Base-by-base conservation (phyloP, 2,329 filamentous ascomycete species). In the Colletotrichum lindemuthianum region DNA sequence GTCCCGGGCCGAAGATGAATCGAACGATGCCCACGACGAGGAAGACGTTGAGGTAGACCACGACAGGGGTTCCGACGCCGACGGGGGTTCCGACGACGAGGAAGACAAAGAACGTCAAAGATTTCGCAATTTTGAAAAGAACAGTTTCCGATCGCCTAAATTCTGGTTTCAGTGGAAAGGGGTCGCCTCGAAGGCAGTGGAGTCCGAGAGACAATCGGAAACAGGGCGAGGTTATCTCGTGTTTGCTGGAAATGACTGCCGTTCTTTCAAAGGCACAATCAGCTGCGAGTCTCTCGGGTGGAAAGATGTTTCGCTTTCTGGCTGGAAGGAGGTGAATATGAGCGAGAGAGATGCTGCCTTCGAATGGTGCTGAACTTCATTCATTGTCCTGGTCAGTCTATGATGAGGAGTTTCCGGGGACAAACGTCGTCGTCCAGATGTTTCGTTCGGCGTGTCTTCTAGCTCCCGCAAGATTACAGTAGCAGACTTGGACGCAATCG, bases 101-200 rank as follows among this genome's bases (percentile, higher is more conserved):
- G 51, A 50, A 13, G 0, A 9, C 12, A 58, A n/a, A 5, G 56
- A 65, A 10, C 36, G n/a, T 8, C n/a, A 5, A 4, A 36, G 58
- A 13, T 63, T 65, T 15, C 16, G 41, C 1, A 56, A 16, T 5
- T 65, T 65, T 4, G 63, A 65, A 33, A 65, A 65, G 47, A 65
- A 63, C 32, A 65, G 63, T 37, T 65, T 65, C 6, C 47, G 63
- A 1, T 65, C 63, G 2, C 63, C 63, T 8, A 65, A 63, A 15
- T 63, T 65, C 12, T 65, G 63, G 63, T 63, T 65, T 8, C 51
- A 63, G 37, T 65, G 59, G 63, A 51, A 63, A 13, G 63, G 63
- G 1, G 9, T 24, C 2, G 12, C 6, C 10, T 10, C 10, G 39
- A 13, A 16, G 40, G 9, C 1, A 6, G n/a, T 2, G 11, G 5